Conservation (phyloP, 2,329 filamentous ascomycete genomes). For the Aspergillus ochraceus region DNA sequence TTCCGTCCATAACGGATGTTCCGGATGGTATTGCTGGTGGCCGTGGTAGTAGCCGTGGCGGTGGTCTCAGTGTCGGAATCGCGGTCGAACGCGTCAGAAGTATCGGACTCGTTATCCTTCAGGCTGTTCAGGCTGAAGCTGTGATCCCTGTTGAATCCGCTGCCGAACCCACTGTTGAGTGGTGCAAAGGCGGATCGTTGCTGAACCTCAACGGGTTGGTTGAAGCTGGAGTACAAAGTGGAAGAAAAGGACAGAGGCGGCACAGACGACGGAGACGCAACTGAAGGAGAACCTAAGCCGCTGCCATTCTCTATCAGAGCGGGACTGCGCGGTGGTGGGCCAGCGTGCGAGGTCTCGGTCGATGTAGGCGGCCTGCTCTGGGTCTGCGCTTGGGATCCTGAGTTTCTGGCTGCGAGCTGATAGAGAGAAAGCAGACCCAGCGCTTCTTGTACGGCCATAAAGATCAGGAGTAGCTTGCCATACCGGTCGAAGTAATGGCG, state of each 20-base stretch:
- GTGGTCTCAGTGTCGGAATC: conserved; percentile 41
- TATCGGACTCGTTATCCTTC: conserved; percentile 32
- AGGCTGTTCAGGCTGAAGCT: conserved; percentile 35
- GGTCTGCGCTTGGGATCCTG: background rate
- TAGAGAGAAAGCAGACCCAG: conserved; percentile 31
- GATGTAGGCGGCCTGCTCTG: conserved; percentile 11
- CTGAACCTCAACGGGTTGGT: conserved; percentile 24
- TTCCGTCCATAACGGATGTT: conserved; percentile 38
- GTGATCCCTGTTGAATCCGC: conserved; percentile 22
- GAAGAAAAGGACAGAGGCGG: conserved; percentile 34
- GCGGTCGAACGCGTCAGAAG: conserved; percentile 30
- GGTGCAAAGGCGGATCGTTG: conserved; percentile 24
- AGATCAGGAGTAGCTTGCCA: conserved; percentile 38
- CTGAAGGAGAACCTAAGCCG: conserved; percentile 18
- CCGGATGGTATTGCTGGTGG: conserved; percentile 34
- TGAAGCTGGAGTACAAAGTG: conserved; percentile 29
- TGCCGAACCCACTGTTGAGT: conserved; percentile 8
- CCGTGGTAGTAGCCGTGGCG: conserved; percentile 31
- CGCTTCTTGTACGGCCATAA: conserved; percentile 42
- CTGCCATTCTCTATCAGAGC: conserved; percentile 14
- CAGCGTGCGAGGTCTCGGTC: conserved; percentile 2
- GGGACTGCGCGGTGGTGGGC: background rate
- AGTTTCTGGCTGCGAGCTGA: conserved; percentile 4
- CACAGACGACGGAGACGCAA: conserved; percentile 21
- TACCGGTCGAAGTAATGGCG: conserved; percentile 40